A percentile compares a stretch with the other conserved stretches of the same genome.
phyloP scores from a whole-genome alignment of 176 grass and related monocot genomes.

The Musa troglodytarum region DNA sequence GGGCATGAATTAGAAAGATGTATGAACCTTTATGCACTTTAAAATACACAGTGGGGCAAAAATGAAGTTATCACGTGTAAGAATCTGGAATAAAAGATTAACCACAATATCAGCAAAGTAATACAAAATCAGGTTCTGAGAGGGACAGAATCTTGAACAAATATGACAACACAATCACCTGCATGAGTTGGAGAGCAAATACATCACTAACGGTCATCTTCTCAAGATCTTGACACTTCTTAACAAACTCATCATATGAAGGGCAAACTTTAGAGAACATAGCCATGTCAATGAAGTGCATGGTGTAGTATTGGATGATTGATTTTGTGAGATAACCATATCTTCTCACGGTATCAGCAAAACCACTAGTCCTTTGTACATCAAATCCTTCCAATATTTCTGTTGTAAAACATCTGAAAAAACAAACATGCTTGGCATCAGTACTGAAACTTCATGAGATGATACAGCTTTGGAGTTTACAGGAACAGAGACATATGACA shows the following conservation, averaged over 20 bases:
- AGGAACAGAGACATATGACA: no score
- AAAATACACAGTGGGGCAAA: no score
- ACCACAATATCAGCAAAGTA: not conserved
- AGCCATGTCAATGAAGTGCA: slow-evolving; percentile 26
- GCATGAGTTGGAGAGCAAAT: slow-evolving; percentile 95
- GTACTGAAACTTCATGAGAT: not conserved
- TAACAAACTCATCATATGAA: slow-evolving; percentile 56
- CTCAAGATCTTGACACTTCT: slow-evolving; percentile 49
- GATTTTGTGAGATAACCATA: slow-evolving; percentile 58
- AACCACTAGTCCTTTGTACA: slow-evolving; percentile 66
- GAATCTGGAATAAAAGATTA: not conserved
- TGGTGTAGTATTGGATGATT: slow-evolving; percentile 49
- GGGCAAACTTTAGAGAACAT: slow-evolving; percentile 33
- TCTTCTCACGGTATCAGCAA: slow-evolving; percentile 57
- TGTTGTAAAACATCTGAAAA: slow-evolving; percentile 85
- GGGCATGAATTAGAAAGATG: not conserved
- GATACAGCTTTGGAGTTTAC: not conserved
- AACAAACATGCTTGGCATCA: slow-evolving; percentile 19
- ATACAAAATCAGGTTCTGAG: no score
- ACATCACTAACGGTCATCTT: slow-evolving; percentile 63
- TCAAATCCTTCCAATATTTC: slow-evolving; percentile 82
- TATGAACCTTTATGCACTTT: no score
- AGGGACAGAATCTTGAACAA: not conserved
- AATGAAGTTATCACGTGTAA: no score
- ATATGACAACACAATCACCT: slow-evolving; percentile 36